Percentiles rank a stretch among this genome's conserved stretches.
phyloP scores from a whole-genome alignment of 768 basidiomycete genomes.

The Lentinula aciculospora region DNA sequence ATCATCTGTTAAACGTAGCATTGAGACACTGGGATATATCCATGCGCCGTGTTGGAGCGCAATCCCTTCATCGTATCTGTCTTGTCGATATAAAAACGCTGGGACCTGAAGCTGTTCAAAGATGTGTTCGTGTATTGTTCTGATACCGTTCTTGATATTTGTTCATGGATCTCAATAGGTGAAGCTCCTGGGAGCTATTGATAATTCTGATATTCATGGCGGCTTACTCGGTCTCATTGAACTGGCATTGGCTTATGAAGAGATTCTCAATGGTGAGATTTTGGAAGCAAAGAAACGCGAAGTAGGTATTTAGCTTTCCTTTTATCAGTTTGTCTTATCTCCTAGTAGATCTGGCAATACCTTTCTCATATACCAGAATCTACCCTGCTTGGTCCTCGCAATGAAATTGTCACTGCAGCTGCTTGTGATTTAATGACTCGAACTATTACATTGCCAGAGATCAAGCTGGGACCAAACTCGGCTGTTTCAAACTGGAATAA shows the following conservation, averaged over 20 bases:
- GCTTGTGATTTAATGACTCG: conserved; percentile 67
- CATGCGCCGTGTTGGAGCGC: conserved; percentile 74
- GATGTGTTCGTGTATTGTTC: conserved; percentile 41
- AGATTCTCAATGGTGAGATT: conserved; percentile 22
- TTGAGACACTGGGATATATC: conserved; percentile 85
- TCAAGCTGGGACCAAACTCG: conserved; percentile 31
- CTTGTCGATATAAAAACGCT: conserved; percentile 49
- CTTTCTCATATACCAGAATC: conserved; percentile 52
- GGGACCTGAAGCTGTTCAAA: conserved; percentile 40
- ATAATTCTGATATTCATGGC: conserved; percentile 75
- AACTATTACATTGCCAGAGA: conserved; percentile 55
- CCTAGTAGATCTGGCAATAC: conserved; percentile 57
- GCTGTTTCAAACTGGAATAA: conserved; percentile 58
- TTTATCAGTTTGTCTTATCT: not conserved
- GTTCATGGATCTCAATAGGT: conserved; percentile 31
- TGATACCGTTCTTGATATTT: not conserved
- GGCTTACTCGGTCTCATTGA: conserved; percentile 70
- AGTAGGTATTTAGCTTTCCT: conserved; percentile 27
- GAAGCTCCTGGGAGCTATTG: conserved; percentile 53
- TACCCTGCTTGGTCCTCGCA: conserved; percentile 58
- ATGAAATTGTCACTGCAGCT: conserved; percentile 66
- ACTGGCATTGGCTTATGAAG: conserved; percentile 56
- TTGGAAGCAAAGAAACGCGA: conserved; percentile 35
- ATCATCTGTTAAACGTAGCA: conserved; percentile 69
- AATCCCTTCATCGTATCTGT: conserved; percentile 68